phyloP scores from a whole-genome alignment of 371 early-diverging fungal genomes.

The Basidiobolus heterosporus region DNA sequence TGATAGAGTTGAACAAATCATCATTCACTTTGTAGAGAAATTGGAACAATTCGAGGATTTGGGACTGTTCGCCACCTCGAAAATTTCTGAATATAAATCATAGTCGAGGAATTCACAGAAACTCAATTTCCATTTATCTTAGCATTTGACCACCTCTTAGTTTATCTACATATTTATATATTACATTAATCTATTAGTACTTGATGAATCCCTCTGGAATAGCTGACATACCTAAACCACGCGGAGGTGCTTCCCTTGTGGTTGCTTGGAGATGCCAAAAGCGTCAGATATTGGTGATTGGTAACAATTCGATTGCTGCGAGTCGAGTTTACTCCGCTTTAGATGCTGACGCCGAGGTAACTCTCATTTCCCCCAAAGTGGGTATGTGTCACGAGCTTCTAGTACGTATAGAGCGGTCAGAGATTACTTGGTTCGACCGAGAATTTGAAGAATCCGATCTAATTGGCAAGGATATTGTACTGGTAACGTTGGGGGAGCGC shows the following conservation, averaged over 20 bases:
- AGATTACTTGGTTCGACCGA: slow-evolving; percentile 43
- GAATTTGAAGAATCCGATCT: slow-evolving; percentile 35
- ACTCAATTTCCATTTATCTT: too few relatives aligned
- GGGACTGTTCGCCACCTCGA: too few relatives aligned
- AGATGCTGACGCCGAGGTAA: slow-evolving; percentile 65
- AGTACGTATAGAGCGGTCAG: slow-evolving; percentile 27
- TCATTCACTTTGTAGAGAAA: too few relatives aligned
- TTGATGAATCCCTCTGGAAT: too few relatives aligned
- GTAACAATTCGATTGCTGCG: slow-evolving; percentile 66
- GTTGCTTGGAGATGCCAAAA: slow-evolving; percentile 57
- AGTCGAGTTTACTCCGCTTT: slow-evolving; percentile 60
- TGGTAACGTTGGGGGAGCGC: slow-evolving; percentile 59
- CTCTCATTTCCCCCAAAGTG: slow-evolving; percentile 40
- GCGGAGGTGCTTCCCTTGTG: slow-evolving; percentile 55
- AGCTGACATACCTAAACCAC: too few relatives aligned
- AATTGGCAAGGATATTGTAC: slow-evolving; percentile 19
- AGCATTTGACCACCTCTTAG: too few relatives aligned
- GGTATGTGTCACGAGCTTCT: slow-evolving; percentile 45
- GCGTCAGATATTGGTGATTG: slow-evolving; percentile 60
- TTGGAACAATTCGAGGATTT: too few relatives aligned
- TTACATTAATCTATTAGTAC: too few relatives aligned
- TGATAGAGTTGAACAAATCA: too few relatives aligned
- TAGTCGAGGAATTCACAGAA: too few relatives aligned
- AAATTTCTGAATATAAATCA: too few relatives aligned
- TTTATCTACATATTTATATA: too few relatives aligned